These are phyloP conservation scores for Phlebiopsis gigantea DNA, from an alignment of 768 basidiomycete genomes.

Conservation along the genomic window DNA sequence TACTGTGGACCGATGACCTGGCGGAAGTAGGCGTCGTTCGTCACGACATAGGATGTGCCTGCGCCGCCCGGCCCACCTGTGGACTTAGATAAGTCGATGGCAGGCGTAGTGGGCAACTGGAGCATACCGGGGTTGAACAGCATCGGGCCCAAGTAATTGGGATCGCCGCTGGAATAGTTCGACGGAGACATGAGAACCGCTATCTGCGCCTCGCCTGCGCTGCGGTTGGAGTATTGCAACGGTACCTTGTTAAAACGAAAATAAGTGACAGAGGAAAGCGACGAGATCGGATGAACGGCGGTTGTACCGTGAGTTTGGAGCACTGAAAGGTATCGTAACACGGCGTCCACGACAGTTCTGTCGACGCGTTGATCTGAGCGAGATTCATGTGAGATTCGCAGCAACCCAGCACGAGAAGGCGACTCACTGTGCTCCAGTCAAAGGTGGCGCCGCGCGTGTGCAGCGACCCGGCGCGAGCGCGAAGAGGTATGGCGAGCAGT, in stretches of 20 bases:
- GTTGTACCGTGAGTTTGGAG: background rate
- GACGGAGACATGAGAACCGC: conserved; percentile 24
- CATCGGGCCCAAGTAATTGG: conserved; percentile 24
- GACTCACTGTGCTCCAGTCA: too few relatives aligned
- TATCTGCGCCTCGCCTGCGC: conserved; percentile 16
- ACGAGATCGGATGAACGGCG: background rate
- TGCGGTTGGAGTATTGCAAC: conserved; percentile 22
- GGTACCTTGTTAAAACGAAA: conserved; percentile 19
- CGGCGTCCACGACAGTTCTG: conserved; percentile 2
- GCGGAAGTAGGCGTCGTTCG: conserved; percentile 4
- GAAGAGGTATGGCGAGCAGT: too few relatives aligned
- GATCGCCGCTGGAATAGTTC: conserved; percentile 1
- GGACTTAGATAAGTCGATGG: background rate
- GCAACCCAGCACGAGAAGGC: too few relatives aligned
- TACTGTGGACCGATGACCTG: conserved; percentile 23
- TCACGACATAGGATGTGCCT: conserved; percentile 16
- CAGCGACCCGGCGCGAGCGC: too few relatives aligned
- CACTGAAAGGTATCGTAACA: conserved; percentile 9
- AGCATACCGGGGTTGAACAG: conserved; percentile 25
- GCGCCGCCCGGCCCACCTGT: conserved; percentile 23
- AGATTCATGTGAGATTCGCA: too few relatives aligned
- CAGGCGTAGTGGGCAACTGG: background rate
- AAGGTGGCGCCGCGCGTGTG: too few relatives aligned
- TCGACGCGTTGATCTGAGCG: conserved; percentile 6
- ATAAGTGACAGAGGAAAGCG: background rate